A percentile compares a stretch with the other conserved stretches of the same genome.
phyloP scores from a whole-genome alignment of 306 rosid genomes.

The Trifolium fragiferum region DNA sequence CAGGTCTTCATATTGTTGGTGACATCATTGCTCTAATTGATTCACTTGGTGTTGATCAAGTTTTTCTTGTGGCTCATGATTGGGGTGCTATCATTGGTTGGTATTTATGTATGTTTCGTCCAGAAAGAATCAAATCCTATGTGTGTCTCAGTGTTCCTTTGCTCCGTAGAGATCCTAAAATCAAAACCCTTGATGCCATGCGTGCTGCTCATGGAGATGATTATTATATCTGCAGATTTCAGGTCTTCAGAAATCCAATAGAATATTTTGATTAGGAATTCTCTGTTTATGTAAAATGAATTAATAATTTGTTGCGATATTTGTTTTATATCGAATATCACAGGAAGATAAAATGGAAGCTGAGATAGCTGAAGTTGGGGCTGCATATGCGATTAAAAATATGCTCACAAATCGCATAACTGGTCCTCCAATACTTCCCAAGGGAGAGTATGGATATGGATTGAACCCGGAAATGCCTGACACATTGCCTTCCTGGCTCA shows the following conservation, averaged over 20 bases:
- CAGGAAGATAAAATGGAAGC: constrained; percentile 45
- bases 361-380: constrained; percentile 30
- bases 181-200: constrained; percentile 29
- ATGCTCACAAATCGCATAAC: constrained; percentile 33
- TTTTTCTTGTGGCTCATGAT: constrained; percentile 51
- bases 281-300: background rate
- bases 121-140: constrained; percentile 43
- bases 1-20: constrained; percentile 39
- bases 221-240: constrained; percentile 51
- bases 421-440: constrained; percentile 51
- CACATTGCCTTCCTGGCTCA: constrained; percentile 54
- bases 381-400: constrained; percentile 37
- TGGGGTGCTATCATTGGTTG: constrained; percentile 53
- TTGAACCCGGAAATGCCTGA: constrained; percentile 32
- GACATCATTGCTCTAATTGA: constrained; percentile 43
- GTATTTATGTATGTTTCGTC: constrained; percentile 51
- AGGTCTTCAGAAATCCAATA: too few species aligned
- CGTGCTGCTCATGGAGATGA: constrained; percentile 43
- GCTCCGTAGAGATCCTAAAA: constrained; percentile 19
- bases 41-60: constrained; percentile 29
- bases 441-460: constrained; percentile 39
- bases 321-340: background rate
- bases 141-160: constrained; percentile 49
- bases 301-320: background rate
- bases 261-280: too few species aligned